Evolutionary conservation across 352 stramenopile species (phyloP), one percentile per base, ranked within the genome.

Genomic region (Pythium dissimile): DNA sequence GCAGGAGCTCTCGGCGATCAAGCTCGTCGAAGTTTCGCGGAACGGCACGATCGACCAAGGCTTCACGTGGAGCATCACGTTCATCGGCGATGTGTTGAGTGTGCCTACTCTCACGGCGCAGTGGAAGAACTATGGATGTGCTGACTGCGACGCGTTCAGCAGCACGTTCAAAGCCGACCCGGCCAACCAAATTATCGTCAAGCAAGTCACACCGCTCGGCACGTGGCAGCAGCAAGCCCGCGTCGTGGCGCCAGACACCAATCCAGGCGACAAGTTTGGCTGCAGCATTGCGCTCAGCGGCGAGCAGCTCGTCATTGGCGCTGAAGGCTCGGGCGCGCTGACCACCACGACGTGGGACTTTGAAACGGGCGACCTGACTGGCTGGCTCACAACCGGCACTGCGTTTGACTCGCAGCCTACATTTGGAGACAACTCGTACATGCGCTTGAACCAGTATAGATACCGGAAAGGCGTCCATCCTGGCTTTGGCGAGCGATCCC

Each of bases 321-420:
- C 88, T 5, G 72, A 77, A 51, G 58, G 68, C 2, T 94, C 85
- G 1, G 77, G 67, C 9, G 81, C 84, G 2, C 75, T 92, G 15
- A 78, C 86, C 2, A 92, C 78, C 2, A 98, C 92, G 42, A 98
- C 95, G 15, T 99, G 96, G 94, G 86, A 98, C 66, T 99, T 99
- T 65, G 96, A 99, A 59, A 98, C 96, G 0, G 96, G 95, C 35
- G 87, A 98, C 59, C 71, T 99, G 32, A 87, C 80, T 0, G 96
- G 96, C 1, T 99, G 96, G 96, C 70, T 77, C 27, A 86, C 77
- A 6, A 98, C 94, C 0, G 96, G 96, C 4, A 90, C 74, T 21
- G 96, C 96, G 10, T 99, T 99, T 60, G 78, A 93, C 28, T 67
- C 74, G 21, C 96, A 99, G 59, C 95, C 96, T 1, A 99, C 96